phyloP scores from a whole-genome alignment of 257 asterid species.

The Fraxinus quadrangulata region DNA sequence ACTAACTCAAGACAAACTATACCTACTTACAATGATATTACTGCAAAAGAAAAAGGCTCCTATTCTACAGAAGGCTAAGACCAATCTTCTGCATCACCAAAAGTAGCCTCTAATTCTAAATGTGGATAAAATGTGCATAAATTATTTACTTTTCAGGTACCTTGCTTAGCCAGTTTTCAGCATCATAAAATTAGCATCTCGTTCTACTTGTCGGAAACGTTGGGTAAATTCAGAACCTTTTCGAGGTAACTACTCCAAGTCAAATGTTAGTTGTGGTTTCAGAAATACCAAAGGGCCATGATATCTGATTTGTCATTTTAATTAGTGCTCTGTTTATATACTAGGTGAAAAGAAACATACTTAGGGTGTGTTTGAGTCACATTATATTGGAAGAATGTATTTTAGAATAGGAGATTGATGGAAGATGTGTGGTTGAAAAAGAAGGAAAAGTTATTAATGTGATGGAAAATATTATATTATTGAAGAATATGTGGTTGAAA shows the following conservation, averaged over 20 bases:
- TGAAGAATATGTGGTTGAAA: too few relatives aligned
- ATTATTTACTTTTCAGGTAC: background rate
- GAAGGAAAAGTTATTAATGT: too few relatives aligned
- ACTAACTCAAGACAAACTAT: background rate
- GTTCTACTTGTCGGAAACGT: background rate
- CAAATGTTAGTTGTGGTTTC: slow-evolving; percentile 2
- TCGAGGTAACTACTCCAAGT: slow-evolving; percentile 9
- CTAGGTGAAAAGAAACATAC: background rate
- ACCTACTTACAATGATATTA: background rate
- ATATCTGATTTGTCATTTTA: slow-evolving; percentile 3
- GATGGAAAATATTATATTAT: too few relatives aligned
- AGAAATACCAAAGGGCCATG: slow-evolving; percentile 19
- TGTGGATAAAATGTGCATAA: background rate
- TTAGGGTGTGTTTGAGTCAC: too few relatives aligned
- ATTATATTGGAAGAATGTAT: too few relatives aligned
- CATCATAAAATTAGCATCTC: slow-evolving; percentile 10
- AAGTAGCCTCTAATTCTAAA: background rate
- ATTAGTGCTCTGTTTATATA: background rate
- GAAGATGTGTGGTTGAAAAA: too few relatives aligned
- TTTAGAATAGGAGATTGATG: too few relatives aligned
- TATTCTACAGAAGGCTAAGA: background rate
- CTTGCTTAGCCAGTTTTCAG: slow-evolving; percentile 9
- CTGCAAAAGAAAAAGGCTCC: slow-evolving; percentile 14
- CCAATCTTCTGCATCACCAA: slow-evolving; percentile 14
- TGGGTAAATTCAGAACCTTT: background rate